Conservation (phyloP, 2,329 filamentous ascomycete genomes). For the Hypoxylon sp. region DNA sequence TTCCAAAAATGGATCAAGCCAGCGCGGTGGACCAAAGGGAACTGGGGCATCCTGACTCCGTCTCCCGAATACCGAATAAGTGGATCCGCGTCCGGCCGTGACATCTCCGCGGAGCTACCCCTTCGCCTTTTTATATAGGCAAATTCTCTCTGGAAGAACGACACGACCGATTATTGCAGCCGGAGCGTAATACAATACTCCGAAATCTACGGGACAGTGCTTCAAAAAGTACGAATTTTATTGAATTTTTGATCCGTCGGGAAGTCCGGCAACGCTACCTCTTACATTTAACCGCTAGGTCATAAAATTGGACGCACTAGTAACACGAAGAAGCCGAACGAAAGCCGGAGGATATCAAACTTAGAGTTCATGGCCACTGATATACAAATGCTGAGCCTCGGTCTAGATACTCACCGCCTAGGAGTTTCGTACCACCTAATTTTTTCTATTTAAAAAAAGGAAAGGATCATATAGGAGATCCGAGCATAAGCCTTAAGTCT, state of each 20-base stretch:
- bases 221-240: neutral
- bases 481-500: neutral
- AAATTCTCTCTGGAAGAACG: slow-evolving; percentile 6
- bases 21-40: slow-evolving; percentile 22
- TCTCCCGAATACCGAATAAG: slow-evolving; percentile 38
- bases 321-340: neutral
- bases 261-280: neutral
- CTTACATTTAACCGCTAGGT: neutral
- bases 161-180: neutral
- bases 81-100: slow-evolving; percentile 24
- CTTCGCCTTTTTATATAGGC: slow-evolving; percentile 27
- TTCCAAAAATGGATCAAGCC: slow-evolving; percentile 35
- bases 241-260: neutral
- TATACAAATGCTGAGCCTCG: neutral
- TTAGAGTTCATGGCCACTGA: neutral
- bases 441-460: too few species aligned
- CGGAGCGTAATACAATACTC: neutral
- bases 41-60: slow-evolving; percentile 26
- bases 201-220: neutral
- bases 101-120: slow-evolving; percentile 41
- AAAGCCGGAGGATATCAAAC: neutral
- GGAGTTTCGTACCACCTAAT: too few species aligned
- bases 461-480: neutral
- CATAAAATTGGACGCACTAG: neutral
- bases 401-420: neutral